A percentile compares a stretch with the other conserved stretches of the same genome.
Evolutionary conservation across 495 filamentous ascomycete species (phyloP).

Genomic region (Hypoxylon fragiforme): DNA sequence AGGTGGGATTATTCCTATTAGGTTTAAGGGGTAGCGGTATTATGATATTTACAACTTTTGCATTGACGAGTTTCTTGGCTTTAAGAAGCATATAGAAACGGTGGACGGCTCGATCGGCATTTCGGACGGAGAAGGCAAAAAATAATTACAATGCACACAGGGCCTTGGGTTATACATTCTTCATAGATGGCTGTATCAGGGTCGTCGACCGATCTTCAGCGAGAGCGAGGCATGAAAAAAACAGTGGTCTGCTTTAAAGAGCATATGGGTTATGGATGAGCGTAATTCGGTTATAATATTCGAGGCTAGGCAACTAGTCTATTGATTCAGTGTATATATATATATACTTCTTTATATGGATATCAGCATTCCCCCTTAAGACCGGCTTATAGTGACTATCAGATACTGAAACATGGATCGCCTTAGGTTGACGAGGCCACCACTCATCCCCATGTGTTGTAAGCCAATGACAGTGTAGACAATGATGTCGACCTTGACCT

Average conservation of each 20-base stretch:
- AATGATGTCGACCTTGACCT: too few relatives aligned
- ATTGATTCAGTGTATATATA: constrained; percentile 24
- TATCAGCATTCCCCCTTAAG: constrained; percentile 13
- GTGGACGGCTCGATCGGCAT: constrained; percentile 18
- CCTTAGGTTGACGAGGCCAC: too few relatives aligned
- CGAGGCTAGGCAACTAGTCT: constrained; percentile 15
- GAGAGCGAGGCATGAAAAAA: background rate
- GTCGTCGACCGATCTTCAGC: constrained; percentile 11
- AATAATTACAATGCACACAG: constrained; percentile 14
- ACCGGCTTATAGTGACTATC: too few relatives aligned
- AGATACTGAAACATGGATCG: too few relatives aligned
- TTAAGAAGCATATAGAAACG: constrained; percentile 25
- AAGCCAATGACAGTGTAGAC: too few relatives aligned
- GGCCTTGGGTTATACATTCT: constrained; percentile 11
- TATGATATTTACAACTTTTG: constrained; percentile 2
- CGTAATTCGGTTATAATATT: constrained; percentile 9
- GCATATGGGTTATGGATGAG: constrained; percentile 2
- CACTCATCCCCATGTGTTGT: too few relatives aligned
- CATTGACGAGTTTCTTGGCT: constrained; percentile 8
- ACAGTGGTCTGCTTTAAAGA: background rate
- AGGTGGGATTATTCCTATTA: constrained; percentile 14
- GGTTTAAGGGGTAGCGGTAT: constrained; percentile 16
- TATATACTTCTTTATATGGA: too few relatives aligned
- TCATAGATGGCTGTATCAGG: constrained; percentile 29
- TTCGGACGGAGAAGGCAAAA: constrained; percentile 14